Percentiles rank a stretch among this genome's conserved stretches.
These are phyloP conservation scores for Adansonia rubrostipa DNA, from an alignment of 441 rosid species.

Conservation along the genomic window DNA sequence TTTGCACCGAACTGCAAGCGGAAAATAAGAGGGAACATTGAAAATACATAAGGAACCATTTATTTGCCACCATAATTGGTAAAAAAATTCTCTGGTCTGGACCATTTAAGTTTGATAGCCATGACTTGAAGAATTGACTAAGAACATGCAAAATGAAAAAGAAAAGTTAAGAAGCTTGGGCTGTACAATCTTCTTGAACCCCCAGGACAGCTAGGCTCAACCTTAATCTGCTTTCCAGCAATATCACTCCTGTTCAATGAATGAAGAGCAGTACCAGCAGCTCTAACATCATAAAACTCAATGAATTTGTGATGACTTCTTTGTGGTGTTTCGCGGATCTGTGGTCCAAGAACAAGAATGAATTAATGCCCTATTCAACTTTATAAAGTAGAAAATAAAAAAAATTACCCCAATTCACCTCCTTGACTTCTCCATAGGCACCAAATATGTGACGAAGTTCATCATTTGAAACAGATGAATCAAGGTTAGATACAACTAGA, in stretches of 20 bases:
- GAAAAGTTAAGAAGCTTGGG: not conserved
- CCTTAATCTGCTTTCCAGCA: constrained; percentile 67
- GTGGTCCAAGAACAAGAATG: constrained; percentile 28
- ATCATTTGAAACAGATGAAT: constrained; percentile 56
- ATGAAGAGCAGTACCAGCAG: constrained; percentile 61
- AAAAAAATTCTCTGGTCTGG: too few relatives aligned
- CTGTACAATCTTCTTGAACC: constrained; percentile 21
- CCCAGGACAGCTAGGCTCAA: constrained; percentile 52
- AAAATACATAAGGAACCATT: too few relatives aligned
- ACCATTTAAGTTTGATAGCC: too few relatives aligned
- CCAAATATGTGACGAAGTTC: constrained; percentile 55
- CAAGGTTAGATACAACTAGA: constrained; percentile 55
- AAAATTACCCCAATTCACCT: constrained; percentile 37
- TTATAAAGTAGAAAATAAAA: too few relatives aligned
- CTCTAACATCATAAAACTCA: constrained; percentile 67
- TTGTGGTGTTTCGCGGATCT: constrained; percentile 55
- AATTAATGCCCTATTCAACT: too few relatives aligned
- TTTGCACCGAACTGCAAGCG: too few relatives aligned
- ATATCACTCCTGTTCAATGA: constrained; percentile 56
- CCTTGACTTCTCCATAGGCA: constrained; percentile 63
- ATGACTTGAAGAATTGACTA: too few relatives aligned
- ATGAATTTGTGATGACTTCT: constrained; percentile 52
- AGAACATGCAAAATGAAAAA: not conserved
- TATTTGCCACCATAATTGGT: too few relatives aligned
- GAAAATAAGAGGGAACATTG: too few relatives aligned